Base-by-base conservation (phyloP, 2,329 filamentous ascomycete species). In the Aspergillus brunneoviolaceus region DNA sequence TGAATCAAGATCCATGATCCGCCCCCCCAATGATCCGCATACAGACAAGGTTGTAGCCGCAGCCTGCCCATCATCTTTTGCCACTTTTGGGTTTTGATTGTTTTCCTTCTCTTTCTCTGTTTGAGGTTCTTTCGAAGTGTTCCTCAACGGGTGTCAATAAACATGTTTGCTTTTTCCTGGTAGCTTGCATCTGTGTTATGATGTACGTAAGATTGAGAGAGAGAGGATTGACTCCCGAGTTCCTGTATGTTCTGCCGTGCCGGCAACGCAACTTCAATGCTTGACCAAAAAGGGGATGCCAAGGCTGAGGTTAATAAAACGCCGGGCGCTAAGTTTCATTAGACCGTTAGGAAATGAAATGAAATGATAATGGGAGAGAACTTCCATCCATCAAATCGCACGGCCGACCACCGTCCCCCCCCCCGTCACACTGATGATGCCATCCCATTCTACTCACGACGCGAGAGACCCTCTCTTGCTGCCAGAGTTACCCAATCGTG, bases 251-350 rank as follows among this genome's bases (percentile, higher is more conserved):
- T 19, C 39, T 45, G 39, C 39, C 39, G 39, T 45, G 39, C 39
- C 39, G 39, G 39, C 39, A 45, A 19, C 39, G 27, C 27, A 29
- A 29, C 7, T 7, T 45, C 39, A 1, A 45, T 45, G 39, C 39
- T 45, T 55, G 53, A 21, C 53, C 53, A 47, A 54, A 55, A 31
- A 23, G 57, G 50, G 49, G 47, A 33, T 42, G 60, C 60, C 60
- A 62, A 62, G 60, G n/a, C 52, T 59, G 57, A 62, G 60, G 48
- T 62, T 62, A 62, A 59, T 62, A 47, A 62, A 60, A 62, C 52
- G 50, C 60, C 52, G 59, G 50, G 27, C 39, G 45, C 45, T 25
- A 58, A 35, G 57, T 59, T 59, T 59, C 57, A 55, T 49, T 53
- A 51, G 47, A 57, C 39, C 39, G 39, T 45, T 45, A 45, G 16